Conservation (phyloP, 768 basidiomycete species). For the Boletus sp. region DNA sequence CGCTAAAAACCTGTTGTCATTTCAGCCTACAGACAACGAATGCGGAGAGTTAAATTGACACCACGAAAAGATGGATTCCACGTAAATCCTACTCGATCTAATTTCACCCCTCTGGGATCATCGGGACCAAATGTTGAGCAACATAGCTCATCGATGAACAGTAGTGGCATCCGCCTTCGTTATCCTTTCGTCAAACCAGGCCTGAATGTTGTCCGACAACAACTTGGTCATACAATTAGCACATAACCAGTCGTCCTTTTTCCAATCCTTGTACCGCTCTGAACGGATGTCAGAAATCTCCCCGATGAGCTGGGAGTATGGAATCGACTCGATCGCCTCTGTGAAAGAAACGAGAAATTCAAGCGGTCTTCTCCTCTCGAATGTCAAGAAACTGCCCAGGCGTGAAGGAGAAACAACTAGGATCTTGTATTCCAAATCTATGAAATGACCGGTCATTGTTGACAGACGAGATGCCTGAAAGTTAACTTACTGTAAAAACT, state of each 20-base stretch:
- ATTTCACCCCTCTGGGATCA: neutral
- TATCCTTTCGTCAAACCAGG: conserved; percentile 11
- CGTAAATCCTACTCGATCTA: neutral
- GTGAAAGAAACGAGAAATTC: conserved; percentile 3
- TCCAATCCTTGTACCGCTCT: conserved; percentile 25
- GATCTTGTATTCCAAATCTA: conserved; percentile 22
- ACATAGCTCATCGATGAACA: neutral
- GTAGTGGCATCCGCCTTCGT: neutral
- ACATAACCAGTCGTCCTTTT: conserved; percentile 33
- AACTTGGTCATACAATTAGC: conserved; percentile 27
- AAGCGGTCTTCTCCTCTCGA: conserved; percentile 3
- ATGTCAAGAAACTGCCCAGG: conserved; percentile 5
- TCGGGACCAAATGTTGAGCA: neutral
- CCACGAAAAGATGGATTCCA: neutral
- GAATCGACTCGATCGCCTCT: conserved; percentile 1
- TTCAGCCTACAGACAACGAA: too few species aligned
- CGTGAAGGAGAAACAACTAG: neutral
- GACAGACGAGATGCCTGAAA: neutral
- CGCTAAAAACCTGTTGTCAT: neutral
- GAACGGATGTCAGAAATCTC: conserved; percentile 21
- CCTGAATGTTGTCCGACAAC: conserved; percentile 7
- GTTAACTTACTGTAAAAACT: conserved; percentile 28
- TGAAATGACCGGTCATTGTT: neutral
- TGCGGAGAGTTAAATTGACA: neutral
- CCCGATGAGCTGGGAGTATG: conserved; percentile 10